Evolutionary conservation across 2,329 filamentous ascomycete species (phyloP), one percentile per base, ranked within the genome.

Genomic region (Teratosphaeria epicoccoides): DNA sequence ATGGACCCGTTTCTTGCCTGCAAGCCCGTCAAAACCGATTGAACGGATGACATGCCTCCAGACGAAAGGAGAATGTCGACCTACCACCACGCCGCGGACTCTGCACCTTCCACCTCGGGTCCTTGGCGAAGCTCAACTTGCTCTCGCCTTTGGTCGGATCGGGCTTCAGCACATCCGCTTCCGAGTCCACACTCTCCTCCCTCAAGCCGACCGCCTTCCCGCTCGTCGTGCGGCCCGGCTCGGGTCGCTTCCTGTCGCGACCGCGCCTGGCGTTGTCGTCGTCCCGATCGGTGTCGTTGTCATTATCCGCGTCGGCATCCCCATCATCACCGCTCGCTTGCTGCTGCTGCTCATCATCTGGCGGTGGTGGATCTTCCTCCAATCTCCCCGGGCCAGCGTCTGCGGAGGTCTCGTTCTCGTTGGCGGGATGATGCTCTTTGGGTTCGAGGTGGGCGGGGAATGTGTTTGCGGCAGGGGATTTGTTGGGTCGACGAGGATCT

Each of bases 1-100:
- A 66, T 94, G 90, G 61, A 71, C 49, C 69, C 65, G 56, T 60
- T 77, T 81, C 50, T 69, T 77, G 54, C 65, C 58, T 46, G 45
- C 46, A 26, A 58, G 58, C 33, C 12, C n/a, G 33, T 40, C 7
- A 40, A 3, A 17, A 17, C 5, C 17, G 6, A 6, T 20, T 40
- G n/a, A n/a, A 17, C 12, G n/a, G 33, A 37, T 37, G 33, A 37
- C 33, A n/a, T 6, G 12, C 6, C 2, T 6, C 3, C 10, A 37
- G 6, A 37, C 14, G 7, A 40, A 20, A 17, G 20, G 33, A 40
- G 20, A 17, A 40, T 17, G 20, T 9, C 3, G 33, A 40, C 33
- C 10, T 40, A 40, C 33, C 33, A 40, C 33, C n/a, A n/a, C n/a
- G n/a, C n/a, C n/a, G n/a, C 33, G 33, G 33, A 40, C 33, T 40